Base-by-base conservation (phyloP, 805 yeast genomes). In the Starmera caribaea region DNA sequence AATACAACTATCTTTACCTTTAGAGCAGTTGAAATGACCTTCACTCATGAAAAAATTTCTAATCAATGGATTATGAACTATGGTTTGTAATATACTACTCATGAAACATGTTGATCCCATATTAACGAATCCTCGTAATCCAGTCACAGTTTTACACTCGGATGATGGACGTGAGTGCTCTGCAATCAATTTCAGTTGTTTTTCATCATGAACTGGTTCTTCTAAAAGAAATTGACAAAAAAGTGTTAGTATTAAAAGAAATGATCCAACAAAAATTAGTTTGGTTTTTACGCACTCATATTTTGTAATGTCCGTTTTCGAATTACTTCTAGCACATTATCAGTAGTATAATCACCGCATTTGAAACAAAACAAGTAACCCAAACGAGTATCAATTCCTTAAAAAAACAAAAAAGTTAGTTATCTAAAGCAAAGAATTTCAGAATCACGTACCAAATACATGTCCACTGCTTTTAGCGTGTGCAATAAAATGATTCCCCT, bases 51-150 rank as follows among this genome's bases (percentile, higher is more conserved):
- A 88, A 46, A 80, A 81, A 51, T 79, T 74, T 42, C 90, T 73
- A 34, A 92, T 73, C 42, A 86, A 69, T 7, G 98, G 97, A 54
- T 92, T 92, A 58, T 92, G 98, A 34, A 92, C 66, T 38, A 90
- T 62, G 0, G 94, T 76, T 63, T 92, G 99, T 32, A 92, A 61
- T n/a, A 89, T 77, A 30, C 90, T 82, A 49, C 95, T 84, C 86
- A 92, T 90, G 63, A 87, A 92, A 64, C 99, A 92, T 0, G 98
- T 92, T 0, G 98, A 84, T 0, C 99, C 99, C 79, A 90, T 77
- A 58, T 90, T 90, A 38, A 87, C 79, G 49, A 92, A 75, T 3
- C 98, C 98, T 38, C 83, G 73, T 16, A 92, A 64, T 0, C 97
- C 97, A n/a, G 79, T 72, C 6, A 76, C 67, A 1, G 89, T 81